Conservation (phyloP, 192 early-diverging fungal genomes). For the Radiomyces spectabilis region DNA sequence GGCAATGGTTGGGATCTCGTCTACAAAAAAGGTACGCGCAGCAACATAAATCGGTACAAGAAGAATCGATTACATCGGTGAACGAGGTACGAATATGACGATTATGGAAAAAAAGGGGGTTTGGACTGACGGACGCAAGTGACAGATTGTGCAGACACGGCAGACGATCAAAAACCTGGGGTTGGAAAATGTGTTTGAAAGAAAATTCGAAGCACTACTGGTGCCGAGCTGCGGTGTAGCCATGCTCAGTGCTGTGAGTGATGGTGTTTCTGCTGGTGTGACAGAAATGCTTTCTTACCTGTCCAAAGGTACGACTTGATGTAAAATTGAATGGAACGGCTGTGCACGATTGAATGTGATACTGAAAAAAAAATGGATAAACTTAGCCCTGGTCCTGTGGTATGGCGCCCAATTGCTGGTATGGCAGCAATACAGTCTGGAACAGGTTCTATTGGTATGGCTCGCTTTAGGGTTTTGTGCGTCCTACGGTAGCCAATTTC, state of each 20-base stretch:
- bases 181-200: too few species aligned
- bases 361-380: too few species aligned
- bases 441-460: too few species aligned
- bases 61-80: background rate
- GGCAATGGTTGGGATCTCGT: background rate
- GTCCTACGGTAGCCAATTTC: too few species aligned
- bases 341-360: too few species aligned
- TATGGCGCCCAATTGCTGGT: too few species aligned
- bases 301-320: background rate
- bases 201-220: background rate
- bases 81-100: background rate
- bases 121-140: background rate
- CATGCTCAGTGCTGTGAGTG: background rate
- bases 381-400: too few species aligned
- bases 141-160: background rate
- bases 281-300: background rate
- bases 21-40: background rate
- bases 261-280: background rate
- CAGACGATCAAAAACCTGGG: background rate
- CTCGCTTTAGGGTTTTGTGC: too few species aligned
- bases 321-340: too few species aligned
- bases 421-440: too few species aligned
- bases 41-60: too few species aligned
- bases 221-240: background rate
- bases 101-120: background rate